Percentiles rank a stretch among this genome's conserved stretches.
phyloP scores from a whole-genome alignment of 1,284 basidiomycete species.

The Marasmius fiardii region DNA sequence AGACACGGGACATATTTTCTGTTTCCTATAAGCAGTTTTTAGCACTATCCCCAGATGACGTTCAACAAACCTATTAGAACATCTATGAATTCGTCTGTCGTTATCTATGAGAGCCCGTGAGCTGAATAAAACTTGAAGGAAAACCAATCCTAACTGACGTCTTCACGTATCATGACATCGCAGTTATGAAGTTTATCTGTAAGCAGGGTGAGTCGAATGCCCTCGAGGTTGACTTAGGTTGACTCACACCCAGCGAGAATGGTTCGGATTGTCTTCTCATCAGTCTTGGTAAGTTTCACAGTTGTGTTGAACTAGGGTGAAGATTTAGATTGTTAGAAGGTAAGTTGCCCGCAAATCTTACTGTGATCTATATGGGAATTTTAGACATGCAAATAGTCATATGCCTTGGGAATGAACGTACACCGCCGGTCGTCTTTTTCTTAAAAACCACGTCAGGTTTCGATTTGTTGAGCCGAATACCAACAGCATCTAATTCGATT shows the following conservation, averaged over 20 bases:
- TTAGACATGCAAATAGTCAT: background rate
- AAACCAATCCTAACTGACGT: constrained; percentile 51
- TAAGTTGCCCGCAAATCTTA: constrained; percentile 23
- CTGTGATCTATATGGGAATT: constrained; percentile 45
- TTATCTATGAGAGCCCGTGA: constrained; percentile 56
- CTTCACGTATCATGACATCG: constrained; percentile 96
- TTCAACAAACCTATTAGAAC: constrained; percentile 75
- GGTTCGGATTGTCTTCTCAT: constrained; percentile 91
- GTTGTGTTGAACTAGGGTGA: constrained; percentile 74
- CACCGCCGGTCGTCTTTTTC: constrained; percentile 88
- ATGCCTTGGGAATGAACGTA: constrained; percentile 36
- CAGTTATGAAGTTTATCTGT: constrained; percentile 87
- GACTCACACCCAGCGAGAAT: constrained; percentile 82
- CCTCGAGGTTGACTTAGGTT: background rate
- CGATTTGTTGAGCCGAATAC: constrained; percentile 88
- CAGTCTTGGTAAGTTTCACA: constrained; percentile 91
- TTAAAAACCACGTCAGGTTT: constrained; percentile 88
- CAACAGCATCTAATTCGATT: constrained; percentile 93
- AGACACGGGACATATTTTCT: constrained; percentile 94
- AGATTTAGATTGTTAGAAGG: background rate
- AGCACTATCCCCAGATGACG: constrained; percentile 8
- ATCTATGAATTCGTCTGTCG: constrained; percentile 96
- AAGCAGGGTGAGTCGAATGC: constrained; percentile 6
- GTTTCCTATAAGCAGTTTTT: constrained; percentile 49
- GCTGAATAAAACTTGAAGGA: constrained; percentile 5